Evolutionary conservation across 164 flowering plant genomes (phyloP), one percentile per base, ranked within the genome.

Genomic region (Tetracentron sinense): DNA sequence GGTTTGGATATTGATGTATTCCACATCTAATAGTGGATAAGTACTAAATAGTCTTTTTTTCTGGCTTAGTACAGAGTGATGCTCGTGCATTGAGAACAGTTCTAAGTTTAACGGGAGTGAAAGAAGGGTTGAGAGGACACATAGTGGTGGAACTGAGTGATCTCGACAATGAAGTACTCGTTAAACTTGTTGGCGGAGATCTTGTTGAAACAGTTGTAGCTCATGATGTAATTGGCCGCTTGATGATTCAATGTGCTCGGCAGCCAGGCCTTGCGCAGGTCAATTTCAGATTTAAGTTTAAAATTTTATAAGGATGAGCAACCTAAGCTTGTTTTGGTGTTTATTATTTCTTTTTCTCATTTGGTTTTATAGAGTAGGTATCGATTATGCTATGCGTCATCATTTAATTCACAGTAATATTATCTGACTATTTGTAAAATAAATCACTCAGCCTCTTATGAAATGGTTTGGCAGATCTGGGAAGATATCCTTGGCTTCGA

Each of bases 221-320:
- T 63, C 96, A 89, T 78, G 96, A 89, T 80, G 96, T 89, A n/a
- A 89, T 89, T 77, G 96, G 96, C 20, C 88, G 96, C 25, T 73
- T 89, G 76, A 89, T 89, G 96, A 89, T 89, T 65, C 96, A 89
- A 60, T 89, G 96, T 75, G 96, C 96, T 69, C 87, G 90, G 31
- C 92, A 89, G 73, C 96, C 96, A 50, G 96, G 96, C 56, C 92
- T 89, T 77, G 96, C 96, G 20, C 96, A 89, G 90, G 96, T 89
- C 56, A 58, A 20, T 46, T 70, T 58, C 52, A 47, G 35, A 31
- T 68, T 15, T 31, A 38, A 23, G 7, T 35, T n/a, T 6, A 26
- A 8, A 62, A 15, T 26, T 29, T 8, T 29, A 33, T 6, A 15
- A 25, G 5, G 28, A 21, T 58, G 2, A 53, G 60, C 7, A 67